Base-by-base conservation (phyloP, 148 eudicot genomes). In the Polygonum aviculare region DNA sequence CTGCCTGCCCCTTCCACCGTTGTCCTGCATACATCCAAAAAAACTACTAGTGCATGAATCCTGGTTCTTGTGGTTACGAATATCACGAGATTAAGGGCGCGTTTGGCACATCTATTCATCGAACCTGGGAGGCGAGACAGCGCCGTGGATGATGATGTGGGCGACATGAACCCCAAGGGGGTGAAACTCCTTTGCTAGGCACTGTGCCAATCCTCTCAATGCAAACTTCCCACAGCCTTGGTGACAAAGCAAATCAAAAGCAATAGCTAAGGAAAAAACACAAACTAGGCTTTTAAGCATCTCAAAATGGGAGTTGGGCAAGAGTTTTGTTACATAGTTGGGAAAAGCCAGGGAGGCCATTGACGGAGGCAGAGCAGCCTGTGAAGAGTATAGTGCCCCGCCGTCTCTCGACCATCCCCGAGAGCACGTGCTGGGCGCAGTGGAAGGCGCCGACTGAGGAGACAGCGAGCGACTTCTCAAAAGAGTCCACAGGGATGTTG, bases 161-260 rank as follows among this genome's bases (percentile, higher is more conserved):
- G 92, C 98, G 31, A 93, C 91, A 69, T 93, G 98, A 33, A 93
- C 79, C 69, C 98, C 98, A 50, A 55, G 79, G 33, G 92, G 86
- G 72, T 93, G 96, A 74, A 83, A 88, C 81, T 93, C 98, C 62
- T 85, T 87, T 6, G 98, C 96, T 67, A 93, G 83, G 75, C 92
- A 89, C 70, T 93, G 93, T 7, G 98, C 84, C 78, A 93, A 70
- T 44, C 81, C 98, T 81, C 98, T 83, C 82, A 93, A 38, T 7
- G 96, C 98, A 80, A 91, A 91, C 81, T 93, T 93, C 51, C 90
- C 98, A 77, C 96, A 89, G 74, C 96, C 98, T 93, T 4, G 5
- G 31, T 26, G 31, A 4, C 21, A 11, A 36, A 1, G 21, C 47
- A 11, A 22, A 59, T 33, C 16, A 70, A 78, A 75, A 75, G 2